Base-by-base conservation (phyloP, 2,329 filamentous ascomycete species). In the Fusarium duplospermum region DNA sequence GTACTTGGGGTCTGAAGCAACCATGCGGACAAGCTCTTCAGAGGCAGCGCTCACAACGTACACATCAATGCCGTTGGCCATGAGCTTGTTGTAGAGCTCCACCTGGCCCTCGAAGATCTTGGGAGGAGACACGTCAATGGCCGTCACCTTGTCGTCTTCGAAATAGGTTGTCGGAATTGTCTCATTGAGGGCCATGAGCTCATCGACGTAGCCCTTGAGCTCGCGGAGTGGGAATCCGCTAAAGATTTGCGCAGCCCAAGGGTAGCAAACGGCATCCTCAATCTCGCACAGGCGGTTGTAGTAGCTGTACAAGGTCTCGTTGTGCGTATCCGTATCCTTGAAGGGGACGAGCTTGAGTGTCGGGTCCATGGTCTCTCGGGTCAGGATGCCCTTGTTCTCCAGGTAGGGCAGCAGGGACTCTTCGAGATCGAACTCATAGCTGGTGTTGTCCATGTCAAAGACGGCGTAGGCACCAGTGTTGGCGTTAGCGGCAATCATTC, bases 401-500 rank as follows among this genome's bases (percentile, higher is more conserved):
- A 86, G 83, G 50, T 77, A 86, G 2, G 84, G 84, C 62, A 86
- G 76, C 61, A 86, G 77, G 3, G 83, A 84, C 76, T 86, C 84
- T 64, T 86, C 84, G 13, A 86, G 72, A 61, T 86, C 84, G 60
- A 78, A 84, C 58, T 80, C 80, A 40, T 82, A 86, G 70, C 81
- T 82, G 4, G 84, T 86, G 76, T 86, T 86, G 79, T 86, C 84
- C 84, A 86, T 85, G 77, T 86, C 83, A 54, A 85, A 85, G 27
- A 83, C 79, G 14, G 83, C 83, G 52, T 83, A 85, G 61, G 80
- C 79, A 27, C 81, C 81, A 54, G 78, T 71, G 77, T 84, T 77
- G 24, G 82, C 82, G 64, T 85, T 84, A 62, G 74, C 74, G 1
- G 76, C 73, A 63, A 85, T 84, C 83, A 85, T 83, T 36, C 72